Conservation (phyloP, 495 filamentous ascomycete species). For the Hypomontagnella submonticulosa region DNA sequence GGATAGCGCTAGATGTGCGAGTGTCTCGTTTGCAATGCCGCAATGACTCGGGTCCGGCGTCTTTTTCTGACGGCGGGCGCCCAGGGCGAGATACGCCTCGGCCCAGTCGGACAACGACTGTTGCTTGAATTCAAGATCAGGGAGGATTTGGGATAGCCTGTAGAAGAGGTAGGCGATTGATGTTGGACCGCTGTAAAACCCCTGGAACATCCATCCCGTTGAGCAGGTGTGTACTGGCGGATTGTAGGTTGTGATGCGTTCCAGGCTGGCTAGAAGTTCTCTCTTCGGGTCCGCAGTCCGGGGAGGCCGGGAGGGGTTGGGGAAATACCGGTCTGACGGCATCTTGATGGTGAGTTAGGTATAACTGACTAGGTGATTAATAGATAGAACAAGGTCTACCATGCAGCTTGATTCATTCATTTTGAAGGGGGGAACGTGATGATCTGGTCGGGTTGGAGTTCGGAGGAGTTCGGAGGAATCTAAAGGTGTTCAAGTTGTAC, state of each 20-base stretch:
- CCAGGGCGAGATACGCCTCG: conserved; percentile 58
- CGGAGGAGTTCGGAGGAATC: too few relatives aligned
- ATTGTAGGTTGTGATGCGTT: conserved; percentile 27
- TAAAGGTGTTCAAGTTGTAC: too few relatives aligned
- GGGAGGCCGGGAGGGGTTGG: conserved; percentile 10
- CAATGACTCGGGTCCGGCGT: conserved; percentile 52
- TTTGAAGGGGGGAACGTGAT: too few relatives aligned
- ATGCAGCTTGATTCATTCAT: too few relatives aligned
- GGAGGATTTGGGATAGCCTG: conserved; percentile 58
- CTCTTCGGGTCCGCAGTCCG: conserved; percentile 19
- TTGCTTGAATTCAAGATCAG: conserved; percentile 58
- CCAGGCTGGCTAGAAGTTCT: conserved; percentile 37
- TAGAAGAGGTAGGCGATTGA: conserved; percentile 70
- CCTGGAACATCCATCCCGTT: conserved; percentile 50
- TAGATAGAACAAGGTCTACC: background rate
- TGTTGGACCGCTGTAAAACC: conserved; percentile 69
- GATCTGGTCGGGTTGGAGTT: too few relatives aligned
- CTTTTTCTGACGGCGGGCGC: conserved; percentile 48
- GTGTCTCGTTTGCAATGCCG: conserved; percentile 66
- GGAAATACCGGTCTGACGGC: conserved; percentile 24
- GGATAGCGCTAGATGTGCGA: conserved; percentile 63
- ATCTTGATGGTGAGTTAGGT: conserved; percentile 11
- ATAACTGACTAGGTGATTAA: background rate
- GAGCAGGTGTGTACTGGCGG: conserved; percentile 42
- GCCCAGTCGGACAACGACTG: conserved; percentile 60